Conservation (phyloP, 805 yeast species). For the Ogataea naganishii region DNA sequence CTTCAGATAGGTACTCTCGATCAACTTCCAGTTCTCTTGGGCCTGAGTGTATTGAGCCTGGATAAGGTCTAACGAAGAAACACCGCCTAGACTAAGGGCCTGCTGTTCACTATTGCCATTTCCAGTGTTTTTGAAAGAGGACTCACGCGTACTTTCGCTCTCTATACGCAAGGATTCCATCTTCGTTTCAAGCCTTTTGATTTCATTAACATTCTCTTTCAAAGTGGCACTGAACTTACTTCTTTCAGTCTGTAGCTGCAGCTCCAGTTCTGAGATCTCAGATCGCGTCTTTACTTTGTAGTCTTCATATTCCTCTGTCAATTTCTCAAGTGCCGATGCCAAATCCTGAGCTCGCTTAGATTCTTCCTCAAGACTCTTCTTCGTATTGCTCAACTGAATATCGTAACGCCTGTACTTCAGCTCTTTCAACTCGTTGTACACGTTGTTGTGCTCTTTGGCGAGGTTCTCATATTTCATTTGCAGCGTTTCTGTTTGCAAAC, state of each 20-base stretch:
- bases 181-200: slow-evolving; percentile 54
- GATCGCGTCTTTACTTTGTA: slow-evolving; percentile 16
- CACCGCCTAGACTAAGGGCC: too few relatives aligned
- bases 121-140: background rate
- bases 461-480: slow-evolving; percentile 16
- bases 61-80: slow-evolving; percentile 34
- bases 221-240: slow-evolving; percentile 15
- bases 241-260: slow-evolving; percentile 20
- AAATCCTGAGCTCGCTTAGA: slow-evolving; percentile 17
- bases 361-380: slow-evolving; percentile 27
- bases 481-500: slow-evolving; percentile 15
- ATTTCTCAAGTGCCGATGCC: slow-evolving; percentile 13
- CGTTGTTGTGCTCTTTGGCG: slow-evolving; percentile 13
- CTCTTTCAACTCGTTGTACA: slow-evolving; percentile 22
- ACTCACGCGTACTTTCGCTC: slow-evolving; percentile 32
- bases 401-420: slow-evolving; percentile 24
- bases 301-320: slow-evolving; percentile 11
- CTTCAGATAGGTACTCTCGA: slow-evolving; percentile 56
- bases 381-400: slow-evolving; percentile 22
- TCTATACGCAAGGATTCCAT: slow-evolving; percentile 61
- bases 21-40: slow-evolving; percentile 73
- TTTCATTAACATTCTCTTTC: slow-evolving; percentile 32
- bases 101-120: too few relatives aligned
- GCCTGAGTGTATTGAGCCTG: slow-evolving; percentile 70
- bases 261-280: slow-evolving; percentile 17